phyloP scores from a whole-genome alignment of 257 asterid species.

The Cynanchum wilfordii region DNA sequence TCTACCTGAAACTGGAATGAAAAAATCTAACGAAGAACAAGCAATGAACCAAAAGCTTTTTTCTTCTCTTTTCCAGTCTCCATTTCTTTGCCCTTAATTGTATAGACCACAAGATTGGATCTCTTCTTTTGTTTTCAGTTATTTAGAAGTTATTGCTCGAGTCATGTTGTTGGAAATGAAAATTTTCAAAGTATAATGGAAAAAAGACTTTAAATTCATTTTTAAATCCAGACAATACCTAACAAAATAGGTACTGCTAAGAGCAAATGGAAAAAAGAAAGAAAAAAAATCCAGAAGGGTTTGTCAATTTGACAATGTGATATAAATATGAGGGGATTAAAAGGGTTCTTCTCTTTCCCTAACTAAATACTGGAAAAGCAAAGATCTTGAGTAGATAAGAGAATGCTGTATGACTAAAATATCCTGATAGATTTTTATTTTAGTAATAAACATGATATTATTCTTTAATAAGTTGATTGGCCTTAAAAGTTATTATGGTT shows the following conservation, averaged over 20 bases:
- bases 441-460: constrained; percentile 10
- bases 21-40: not conserved
- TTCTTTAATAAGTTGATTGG: constrained; percentile 1
- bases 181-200: too few species aligned
- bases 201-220: too few species aligned
- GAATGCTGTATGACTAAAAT: not conserved
- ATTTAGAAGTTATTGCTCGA: too few species aligned
- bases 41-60: not conserved
- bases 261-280: too few species aligned
- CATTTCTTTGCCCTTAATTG: not conserved
- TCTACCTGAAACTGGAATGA: not conserved
- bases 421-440: not conserved
- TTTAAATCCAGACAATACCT: too few species aligned
- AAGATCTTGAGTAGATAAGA: not conserved
- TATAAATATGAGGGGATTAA: too few species aligned
- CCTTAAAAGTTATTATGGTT: not conserved
- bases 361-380: not conserved
- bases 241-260: too few species aligned
- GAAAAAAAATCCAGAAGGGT: not conserved
- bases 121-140: not conserved
- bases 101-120: not conserved
- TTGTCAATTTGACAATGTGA: not conserved
- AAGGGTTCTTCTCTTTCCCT: not conserved
- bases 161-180: too few species aligned
- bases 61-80: not conserved